These are phyloP conservation scores for Blepharisma stoltei DNA, from an alignment of 73 alveolate species.

Conservation along the genomic window DNA sequence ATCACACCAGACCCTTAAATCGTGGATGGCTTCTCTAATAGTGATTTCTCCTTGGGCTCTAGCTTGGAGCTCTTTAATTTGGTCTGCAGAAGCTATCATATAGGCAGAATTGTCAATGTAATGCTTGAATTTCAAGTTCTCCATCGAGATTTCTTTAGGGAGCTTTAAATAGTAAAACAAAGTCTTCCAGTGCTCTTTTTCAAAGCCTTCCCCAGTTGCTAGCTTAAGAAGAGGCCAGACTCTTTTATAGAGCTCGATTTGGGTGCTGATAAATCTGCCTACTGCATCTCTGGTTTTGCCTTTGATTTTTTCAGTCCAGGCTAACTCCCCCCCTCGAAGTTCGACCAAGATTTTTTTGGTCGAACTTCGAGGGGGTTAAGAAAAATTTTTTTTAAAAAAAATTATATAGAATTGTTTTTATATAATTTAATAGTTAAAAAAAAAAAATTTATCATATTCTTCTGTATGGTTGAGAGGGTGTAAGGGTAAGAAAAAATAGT, in stretches of 20 bases:
- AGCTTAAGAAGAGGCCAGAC: slow-evolving; percentile 92
- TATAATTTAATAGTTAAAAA: neutral
- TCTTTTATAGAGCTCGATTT: slow-evolving; percentile 79
- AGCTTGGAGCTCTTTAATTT: slow-evolving; percentile 95
- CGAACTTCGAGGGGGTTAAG: too few relatives aligned
- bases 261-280: slow-evolving; percentile 56
- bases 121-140: slow-evolving; percentile 91
- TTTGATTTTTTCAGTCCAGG: slow-evolving; percentile 58
- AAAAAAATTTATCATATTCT: too few relatives aligned
- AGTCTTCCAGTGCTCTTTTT: slow-evolving; percentile 99
- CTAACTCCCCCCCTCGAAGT: too few relatives aligned
- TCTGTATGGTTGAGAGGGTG: too few relatives aligned
- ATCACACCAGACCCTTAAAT: slow-evolving; percentile 73
- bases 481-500: neutral
- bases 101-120: slow-evolving; percentile 62
- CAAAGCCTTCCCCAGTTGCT: slow-evolving; percentile 99
- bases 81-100: slow-evolving; percentile 55
- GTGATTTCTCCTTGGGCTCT: slow-evolving; percentile 99
- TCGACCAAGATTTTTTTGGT: too few relatives aligned
- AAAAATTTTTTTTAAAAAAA: too few relatives aligned
- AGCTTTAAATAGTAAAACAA: slow-evolving; percentile 89
- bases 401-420: neutral
- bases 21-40: slow-evolving; percentile 94
- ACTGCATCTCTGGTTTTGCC: slow-evolving; percentile 64
- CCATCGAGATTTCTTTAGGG: slow-evolving; percentile 96